Conservation (phyloP, 108 stramenopile genomes). For the Thalassiosira profunda region DNA sequence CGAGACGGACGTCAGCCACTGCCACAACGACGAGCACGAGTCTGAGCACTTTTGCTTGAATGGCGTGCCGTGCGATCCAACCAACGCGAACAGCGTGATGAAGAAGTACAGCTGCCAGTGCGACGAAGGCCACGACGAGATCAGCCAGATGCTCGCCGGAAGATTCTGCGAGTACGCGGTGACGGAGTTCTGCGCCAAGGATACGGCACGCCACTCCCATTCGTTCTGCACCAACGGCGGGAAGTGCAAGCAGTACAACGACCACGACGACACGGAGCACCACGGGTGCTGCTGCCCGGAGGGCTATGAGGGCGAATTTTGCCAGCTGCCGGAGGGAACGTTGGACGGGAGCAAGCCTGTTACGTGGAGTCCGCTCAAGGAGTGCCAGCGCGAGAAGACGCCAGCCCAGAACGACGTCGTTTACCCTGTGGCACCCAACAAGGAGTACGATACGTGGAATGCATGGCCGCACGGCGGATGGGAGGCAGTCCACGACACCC, state of each 20-base stretch:
- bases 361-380: conserved; percentile 28
- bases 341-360: conserved; percentile 17
- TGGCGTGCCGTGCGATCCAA: conserved; percentile 42
- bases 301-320: conserved; percentile 43
- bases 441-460: too few species aligned
- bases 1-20: conserved; percentile 54
- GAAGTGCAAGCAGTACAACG: conserved; percentile 30
- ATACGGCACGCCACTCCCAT: conserved; percentile 17
- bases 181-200: conserved; percentile 39
- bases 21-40: conserved; percentile 17
- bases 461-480: conserved; percentile 2
- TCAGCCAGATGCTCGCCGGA: conserved; percentile 28
- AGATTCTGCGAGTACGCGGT: conserved; percentile 47
- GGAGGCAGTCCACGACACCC: too few species aligned
- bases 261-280: conserved; percentile 26
- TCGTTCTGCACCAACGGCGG: conserved; percentile 46
- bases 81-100: conserved; percentile 17
- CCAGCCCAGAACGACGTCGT: neutral
- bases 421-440: neutral
- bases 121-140: conserved; percentile 8
- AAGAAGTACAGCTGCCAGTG: conserved; percentile 35
- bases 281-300: conserved; percentile 47
- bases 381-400: conserved; percentile 24
- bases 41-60: conserved; percentile 56
- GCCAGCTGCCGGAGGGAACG: conserved; percentile 33